phyloP scores from a whole-genome alignment of 441 rosid genomes.

The Brassica hybrid region DNA sequence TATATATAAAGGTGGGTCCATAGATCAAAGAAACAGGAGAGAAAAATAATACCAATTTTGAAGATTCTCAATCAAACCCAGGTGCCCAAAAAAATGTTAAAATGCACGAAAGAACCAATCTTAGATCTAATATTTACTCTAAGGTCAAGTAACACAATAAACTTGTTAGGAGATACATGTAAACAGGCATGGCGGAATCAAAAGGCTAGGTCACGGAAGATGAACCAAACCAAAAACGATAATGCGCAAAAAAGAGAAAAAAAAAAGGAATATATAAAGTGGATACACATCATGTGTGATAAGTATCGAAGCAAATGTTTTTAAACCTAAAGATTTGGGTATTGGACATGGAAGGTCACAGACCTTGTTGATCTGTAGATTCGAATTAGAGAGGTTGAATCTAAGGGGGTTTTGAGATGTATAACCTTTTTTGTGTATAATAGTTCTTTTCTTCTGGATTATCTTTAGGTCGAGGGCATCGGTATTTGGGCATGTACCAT shows the following conservation, averaged over 20 bases:
- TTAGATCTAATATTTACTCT: slow-evolving; percentile 25
- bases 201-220: slow-evolving; percentile 45
- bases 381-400: slow-evolving; percentile 37
- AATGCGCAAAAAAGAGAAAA: slow-evolving; percentile 13
- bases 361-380: slow-evolving; percentile 45
- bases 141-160: slow-evolving; percentile 32
- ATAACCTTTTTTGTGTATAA: not conserved
- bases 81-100: slow-evolving; percentile 37
- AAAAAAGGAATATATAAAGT: slow-evolving; percentile 16
- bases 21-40: slow-evolving; percentile 43
- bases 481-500: slow-evolving; percentile 49
- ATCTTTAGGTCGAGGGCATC: slow-evolving; percentile 39
- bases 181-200: slow-evolving; percentile 42
- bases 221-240: slow-evolving; percentile 34
- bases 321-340: slow-evolving; percentile 28
- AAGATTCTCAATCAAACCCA: slow-evolving; percentile 44
- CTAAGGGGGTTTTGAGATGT: slow-evolving; percentile 11
- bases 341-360: slow-evolving; percentile 40
- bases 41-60: slow-evolving; percentile 31
- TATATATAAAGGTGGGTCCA: slow-evolving; percentile 52
- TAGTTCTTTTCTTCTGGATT: slow-evolving; percentile 26
- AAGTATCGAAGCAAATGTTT: slow-evolving; percentile 35
- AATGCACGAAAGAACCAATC: slow-evolving; percentile 32
- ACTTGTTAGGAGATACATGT: slow-evolving; percentile 43
- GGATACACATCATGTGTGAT: slow-evolving; percentile 48